Percentiles rank a stretch among this genome's conserved stretches.
phyloP scores from a whole-genome alignment of 306 rosid genomes.

The Cercis canadensis region DNA sequence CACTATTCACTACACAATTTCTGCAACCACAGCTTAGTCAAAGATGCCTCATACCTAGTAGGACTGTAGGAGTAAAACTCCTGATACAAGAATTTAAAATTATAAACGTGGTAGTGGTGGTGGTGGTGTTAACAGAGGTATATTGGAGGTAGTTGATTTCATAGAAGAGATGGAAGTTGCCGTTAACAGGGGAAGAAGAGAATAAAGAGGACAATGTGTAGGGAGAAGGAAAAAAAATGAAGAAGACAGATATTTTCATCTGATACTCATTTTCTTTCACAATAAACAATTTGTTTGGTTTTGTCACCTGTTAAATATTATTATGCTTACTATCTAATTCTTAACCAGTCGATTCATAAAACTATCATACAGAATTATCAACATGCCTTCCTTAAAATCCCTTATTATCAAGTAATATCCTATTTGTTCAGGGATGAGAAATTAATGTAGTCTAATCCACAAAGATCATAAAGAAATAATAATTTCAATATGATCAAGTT shows the following conservation, averaged over 20 bases:
- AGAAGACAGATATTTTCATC: neutral
- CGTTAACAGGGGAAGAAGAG: neutral
- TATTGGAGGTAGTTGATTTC: neutral
- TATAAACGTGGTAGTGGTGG: neutral
- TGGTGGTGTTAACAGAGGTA: neutral
- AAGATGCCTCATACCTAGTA: neutral
- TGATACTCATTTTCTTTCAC: too few relatives aligned
- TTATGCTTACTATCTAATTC: too few relatives aligned
- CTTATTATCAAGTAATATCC: too few relatives aligned
- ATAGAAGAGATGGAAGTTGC: neutral
- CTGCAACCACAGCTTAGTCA: neutral
- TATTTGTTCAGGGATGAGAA: too few relatives aligned
- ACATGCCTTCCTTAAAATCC: too few relatives aligned
- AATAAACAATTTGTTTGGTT: too few relatives aligned
- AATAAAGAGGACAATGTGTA: neutral
- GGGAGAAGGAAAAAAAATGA: neutral
- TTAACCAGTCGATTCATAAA: too few relatives aligned
- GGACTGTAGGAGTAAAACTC: neutral
- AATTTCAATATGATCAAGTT: conserved; percentile 12
- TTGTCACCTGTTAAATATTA: too few relatives aligned
- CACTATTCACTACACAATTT: too few relatives aligned
- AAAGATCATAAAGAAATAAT: neutral
- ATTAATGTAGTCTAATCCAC: too few relatives aligned
- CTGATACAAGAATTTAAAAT: neutral
- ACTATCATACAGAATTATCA: too few relatives aligned